Evolutionary conservation across 495 filamentous ascomycete species (phyloP).

Genomic region (Annulohypoxylon maeteangense): DNA sequence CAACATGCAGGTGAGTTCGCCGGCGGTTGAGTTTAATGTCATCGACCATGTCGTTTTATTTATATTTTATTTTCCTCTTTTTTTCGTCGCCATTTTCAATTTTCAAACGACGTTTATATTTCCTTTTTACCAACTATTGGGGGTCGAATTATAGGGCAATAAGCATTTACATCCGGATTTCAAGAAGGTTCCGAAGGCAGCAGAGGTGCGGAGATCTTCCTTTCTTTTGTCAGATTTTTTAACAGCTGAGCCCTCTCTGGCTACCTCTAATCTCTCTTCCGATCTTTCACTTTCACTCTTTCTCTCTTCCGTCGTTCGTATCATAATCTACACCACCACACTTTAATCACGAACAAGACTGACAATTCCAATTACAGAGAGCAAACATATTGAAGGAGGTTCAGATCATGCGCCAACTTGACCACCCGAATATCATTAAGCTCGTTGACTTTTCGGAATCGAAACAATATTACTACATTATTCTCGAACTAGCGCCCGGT

Average conservation of each 20-base stretch:
- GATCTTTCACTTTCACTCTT: slow-evolving; percentile 17
- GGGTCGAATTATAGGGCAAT: slow-evolving; percentile 71
- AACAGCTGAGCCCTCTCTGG: slow-evolving; percentile 31
- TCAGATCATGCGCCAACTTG: slow-evolving; percentile 95
- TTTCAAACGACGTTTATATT: slow-evolving; percentile 45
- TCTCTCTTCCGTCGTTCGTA: slow-evolving; percentile 19
- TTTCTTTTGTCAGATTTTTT: slow-evolving; percentile 50
- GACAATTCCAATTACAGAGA: slow-evolving; percentile 70
- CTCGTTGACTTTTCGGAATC: slow-evolving; percentile 95
- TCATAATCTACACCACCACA: slow-evolving; percentile 15
- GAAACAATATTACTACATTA: slow-evolving; percentile 94
- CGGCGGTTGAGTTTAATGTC: slow-evolving; percentile 41
- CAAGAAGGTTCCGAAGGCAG: slow-evolving; percentile 91
- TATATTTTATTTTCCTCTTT: slow-evolving; percentile 43
- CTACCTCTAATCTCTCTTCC: slow-evolving; percentile 30
- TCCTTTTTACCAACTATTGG: slow-evolving; percentile 58
- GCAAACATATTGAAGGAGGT: slow-evolving; percentile 98
- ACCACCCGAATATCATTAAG: slow-evolving; percentile 95
- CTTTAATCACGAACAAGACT: not conserved
- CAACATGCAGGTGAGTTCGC: slow-evolving; percentile 86
- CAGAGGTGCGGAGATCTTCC: slow-evolving; percentile 87
- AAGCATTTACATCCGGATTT: slow-evolving; percentile 92
- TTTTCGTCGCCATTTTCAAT: slow-evolving; percentile 44
- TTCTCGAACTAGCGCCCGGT: slow-evolving; percentile 93
- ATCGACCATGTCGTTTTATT: slow-evolving; percentile 38